A percentile compares a stretch with the other conserved stretches of the same genome.
Evolutionary conservation across 129 eudicot genomes (phyloP).

Genomic region (Erigeron canadensis): DNA sequence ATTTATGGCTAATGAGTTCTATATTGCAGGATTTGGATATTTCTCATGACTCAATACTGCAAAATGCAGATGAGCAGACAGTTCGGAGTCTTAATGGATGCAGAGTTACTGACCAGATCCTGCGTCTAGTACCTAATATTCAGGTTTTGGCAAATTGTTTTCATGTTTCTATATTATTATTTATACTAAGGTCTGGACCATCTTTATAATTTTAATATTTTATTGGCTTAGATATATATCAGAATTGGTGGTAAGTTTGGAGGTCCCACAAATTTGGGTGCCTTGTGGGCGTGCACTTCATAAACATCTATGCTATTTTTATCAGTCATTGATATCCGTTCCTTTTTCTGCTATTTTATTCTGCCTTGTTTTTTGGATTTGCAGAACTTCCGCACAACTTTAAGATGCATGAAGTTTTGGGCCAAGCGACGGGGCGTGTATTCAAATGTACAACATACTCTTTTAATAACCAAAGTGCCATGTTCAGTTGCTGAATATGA

Average conservation of each 20-base stretch:
- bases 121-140: constrained; percentile 91
- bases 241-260: too few species aligned
- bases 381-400: constrained; percentile 86
- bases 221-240: background rate
- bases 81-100: constrained; percentile 98
- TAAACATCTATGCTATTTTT: background rate
- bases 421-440: constrained; percentile 97
- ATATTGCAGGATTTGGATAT: constrained; percentile 80
- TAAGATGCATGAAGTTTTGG: constrained; percentile 96
- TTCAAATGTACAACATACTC: constrained; percentile 63
- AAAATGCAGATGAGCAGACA: constrained; percentile 83
- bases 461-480: background rate
- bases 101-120: constrained; percentile 88
- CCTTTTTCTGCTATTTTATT: background rate
- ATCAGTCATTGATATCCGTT: too few species aligned
- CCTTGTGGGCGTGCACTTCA: too few species aligned
- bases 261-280: too few species aligned
- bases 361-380: background rate
- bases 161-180: constrained; percentile 6
- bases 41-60: constrained; percentile 91
- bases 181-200: background rate
- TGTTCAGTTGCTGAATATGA: background rate
- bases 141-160: constrained; percentile 47
- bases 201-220: background rate
- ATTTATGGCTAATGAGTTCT: constrained; percentile 4